Evolutionary conservation across 2,329 filamentous ascomycete species (phyloP).

Genomic region (Exophiala aquamarina): DNA sequence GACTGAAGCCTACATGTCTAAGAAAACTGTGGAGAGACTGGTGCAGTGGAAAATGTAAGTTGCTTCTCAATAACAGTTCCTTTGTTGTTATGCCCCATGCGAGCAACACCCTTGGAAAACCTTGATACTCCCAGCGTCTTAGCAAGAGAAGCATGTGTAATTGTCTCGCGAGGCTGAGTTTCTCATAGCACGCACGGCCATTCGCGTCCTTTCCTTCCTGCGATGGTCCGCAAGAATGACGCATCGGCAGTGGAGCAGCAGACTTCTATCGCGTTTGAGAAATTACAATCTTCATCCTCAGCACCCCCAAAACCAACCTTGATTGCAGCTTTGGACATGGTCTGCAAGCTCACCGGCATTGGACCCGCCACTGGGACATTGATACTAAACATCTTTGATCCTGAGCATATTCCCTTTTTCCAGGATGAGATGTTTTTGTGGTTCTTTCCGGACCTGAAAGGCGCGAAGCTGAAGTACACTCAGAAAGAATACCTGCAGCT

Average conservation of each 20-base stretch:
- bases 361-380: slow-evolving; percentile 45
- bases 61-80: too few relatives aligned
- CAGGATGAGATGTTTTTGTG: slow-evolving; percentile 45
- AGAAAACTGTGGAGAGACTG: slow-evolving; percentile 31
- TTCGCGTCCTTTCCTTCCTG: slow-evolving; percentile 39
- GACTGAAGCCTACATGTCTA: too few relatives aligned
- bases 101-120: too few relatives aligned
- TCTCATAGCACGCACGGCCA: slow-evolving; percentile 37
- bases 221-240: slow-evolving; percentile 41
- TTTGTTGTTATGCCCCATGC: too few relatives aligned
- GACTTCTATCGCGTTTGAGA: slow-evolving; percentile 18
- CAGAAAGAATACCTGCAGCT: slow-evolving; percentile 37
- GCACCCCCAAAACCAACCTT: slow-evolving; percentile 9
- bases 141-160: too few relatives aligned
- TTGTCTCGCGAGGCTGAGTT: background rate
- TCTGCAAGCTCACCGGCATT: slow-evolving; percentile 41
- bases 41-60: slow-evolving; percentile 47
- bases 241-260: slow-evolving; percentile 27
- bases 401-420: slow-evolving; percentile 39
- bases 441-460: slow-evolving; percentile 35
- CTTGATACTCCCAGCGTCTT: too few relatives aligned
- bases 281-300: background rate
- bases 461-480: slow-evolving; percentile 42
- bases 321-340: slow-evolving; percentile 33
- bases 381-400: slow-evolving; percentile 36